Evolutionary conservation across 805 yeast genomes (phyloP), one percentile per base, ranked within the genome.

Genomic region (Jamesozyma lodderae): DNA sequence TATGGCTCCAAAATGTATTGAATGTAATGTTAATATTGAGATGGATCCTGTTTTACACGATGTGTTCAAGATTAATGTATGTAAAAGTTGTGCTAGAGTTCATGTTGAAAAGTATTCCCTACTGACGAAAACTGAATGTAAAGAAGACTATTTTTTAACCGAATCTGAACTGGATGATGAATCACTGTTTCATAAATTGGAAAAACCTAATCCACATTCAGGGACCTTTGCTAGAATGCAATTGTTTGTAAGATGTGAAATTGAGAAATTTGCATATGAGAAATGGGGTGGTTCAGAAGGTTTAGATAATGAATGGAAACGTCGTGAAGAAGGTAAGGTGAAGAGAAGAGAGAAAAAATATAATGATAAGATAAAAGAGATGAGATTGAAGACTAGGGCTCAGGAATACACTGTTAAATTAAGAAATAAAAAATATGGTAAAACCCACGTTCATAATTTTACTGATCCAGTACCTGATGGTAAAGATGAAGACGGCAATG

Each of bases 281-380:
- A 90, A 92, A 62, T 92, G 98, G 99, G 94, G 92, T 1, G 81
- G 94, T 1, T 72, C 79, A 8, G 95, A 86, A 39, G 86, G 82
- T 0, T 62, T 92, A 28, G 99, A 92, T 59, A 72, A 72, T n/a
- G 99, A 92, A 58, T 92, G 94, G 84, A 82, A 84, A 47, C 62
- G 85, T 36, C 64, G 98, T 23, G 95, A 85, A 58, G 75, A 70
- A 35, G 70, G 73, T 53, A 77, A 84, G 44, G 67, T 84, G 15
- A 73, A 75, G 41, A 67, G 95, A 37, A 72, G 83, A 43, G 96
- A 87, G 45, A 77, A 77, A 52, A 78, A 77, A 58, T 92, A 84
- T 58, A 78, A 82, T 46, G 71, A 72, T n/a, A 79, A 81, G 52
- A 66, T 92, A 53, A 69, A 70, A 48, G 94, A 88, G 51, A 90